Evolutionary conservation across 2,329 filamentous ascomycete genomes (phyloP).

Genomic region (Trichoderma semiorbis): DNA sequence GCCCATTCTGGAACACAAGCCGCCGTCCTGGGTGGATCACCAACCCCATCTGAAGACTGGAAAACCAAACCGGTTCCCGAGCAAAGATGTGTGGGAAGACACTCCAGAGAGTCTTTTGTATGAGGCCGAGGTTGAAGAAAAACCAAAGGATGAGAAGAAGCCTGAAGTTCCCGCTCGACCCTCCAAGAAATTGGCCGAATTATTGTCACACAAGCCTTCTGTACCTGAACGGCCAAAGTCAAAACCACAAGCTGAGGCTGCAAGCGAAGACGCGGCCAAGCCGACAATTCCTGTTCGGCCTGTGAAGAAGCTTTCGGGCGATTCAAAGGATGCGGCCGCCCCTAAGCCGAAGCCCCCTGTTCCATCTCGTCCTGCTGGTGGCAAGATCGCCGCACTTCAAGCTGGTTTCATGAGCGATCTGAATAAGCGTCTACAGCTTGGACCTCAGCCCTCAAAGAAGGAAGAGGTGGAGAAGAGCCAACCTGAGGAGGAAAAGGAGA

Average conservation of each 20-base stretch:
- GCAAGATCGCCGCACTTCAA: constrained; percentile 88
- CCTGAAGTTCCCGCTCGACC: constrained; percentile 29
- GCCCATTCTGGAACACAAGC: constrained; percentile 32
- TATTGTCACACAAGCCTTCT: constrained; percentile 34
- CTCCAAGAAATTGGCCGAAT: constrained; percentile 38
- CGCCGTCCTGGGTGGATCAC: constrained; percentile 45
- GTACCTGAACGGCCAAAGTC: constrained; percentile 55
- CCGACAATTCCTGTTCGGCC: constrained; percentile 61
- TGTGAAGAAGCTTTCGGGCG: constrained; percentile 45
- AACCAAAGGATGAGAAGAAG: constrained; percentile 27
- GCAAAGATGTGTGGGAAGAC: constrained; percentile 93
- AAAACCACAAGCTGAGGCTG: constrained; percentile 40
- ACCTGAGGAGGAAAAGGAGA: constrained; percentile 60
- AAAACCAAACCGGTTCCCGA: constrained; percentile 72
- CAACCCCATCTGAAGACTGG: constrained; percentile 51
- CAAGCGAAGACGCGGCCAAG: constrained; percentile 53
- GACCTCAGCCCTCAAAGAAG: constrained; percentile 76
- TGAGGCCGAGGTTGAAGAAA: constrained; percentile 64
- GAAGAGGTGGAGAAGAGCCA: constrained; percentile 61
- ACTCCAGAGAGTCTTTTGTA: constrained; percentile 78
- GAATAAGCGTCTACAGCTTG: constrained; percentile 82
- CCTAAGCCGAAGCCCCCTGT: constrained; percentile 79
- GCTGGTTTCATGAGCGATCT: constrained; percentile 90
- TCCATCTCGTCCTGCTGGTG: constrained; percentile 68
- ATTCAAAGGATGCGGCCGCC: constrained; percentile 42